Evolutionary conservation across 148 eudicot genomes (phyloP), one percentile per base, ranked within the genome.

Genomic region (Camellia lanceoleosa): DNA sequence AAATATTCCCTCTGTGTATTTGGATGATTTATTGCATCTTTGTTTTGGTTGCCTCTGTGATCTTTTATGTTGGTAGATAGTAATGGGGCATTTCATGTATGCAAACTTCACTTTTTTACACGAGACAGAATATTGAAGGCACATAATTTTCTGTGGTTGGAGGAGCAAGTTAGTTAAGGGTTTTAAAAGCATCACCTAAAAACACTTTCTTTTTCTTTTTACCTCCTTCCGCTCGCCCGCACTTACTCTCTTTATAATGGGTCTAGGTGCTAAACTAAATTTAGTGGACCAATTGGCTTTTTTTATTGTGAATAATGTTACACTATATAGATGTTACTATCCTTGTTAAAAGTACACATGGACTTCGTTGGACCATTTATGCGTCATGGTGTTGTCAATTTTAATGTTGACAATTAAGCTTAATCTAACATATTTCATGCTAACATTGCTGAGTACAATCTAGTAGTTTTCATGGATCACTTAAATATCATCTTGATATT

Each of bases 1-100:
- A 92, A 65, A 67, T 95, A 74, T 93, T 85, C 81, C 99, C 99
- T 44, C 92, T 97, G 82, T 97, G 99, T 95, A 86, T 46, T 65
- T 20, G 68, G 68, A 15, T 38, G 4, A 15, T 77, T 38, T 54
- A 51, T 19, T 42, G 5, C 11, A 0, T 66, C 44, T 80, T 55
- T 74, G 20, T 12, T 46, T 18, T 20, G 56, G 14, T 38, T 77
- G 6, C 4, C 3, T 76, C 13, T 38, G 60, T 67, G 52, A n/a
- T 76, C 42, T n/a, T 20, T 75, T 20, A n/a, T 64, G 56, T 51
- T 43, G 19, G 2, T 49, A 51, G 7, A 77, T 66, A 8, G 30
- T 18, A 16, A 41, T 77, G 23, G 43, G 72, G 11, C 20, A 76
- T 62, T 44, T 60, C 44, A 5, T 20, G 3, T 72, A 8, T 52